Base-by-base conservation (phyloP, 768 basidiomycete species). In the Saitozyma podzolica region DNA sequence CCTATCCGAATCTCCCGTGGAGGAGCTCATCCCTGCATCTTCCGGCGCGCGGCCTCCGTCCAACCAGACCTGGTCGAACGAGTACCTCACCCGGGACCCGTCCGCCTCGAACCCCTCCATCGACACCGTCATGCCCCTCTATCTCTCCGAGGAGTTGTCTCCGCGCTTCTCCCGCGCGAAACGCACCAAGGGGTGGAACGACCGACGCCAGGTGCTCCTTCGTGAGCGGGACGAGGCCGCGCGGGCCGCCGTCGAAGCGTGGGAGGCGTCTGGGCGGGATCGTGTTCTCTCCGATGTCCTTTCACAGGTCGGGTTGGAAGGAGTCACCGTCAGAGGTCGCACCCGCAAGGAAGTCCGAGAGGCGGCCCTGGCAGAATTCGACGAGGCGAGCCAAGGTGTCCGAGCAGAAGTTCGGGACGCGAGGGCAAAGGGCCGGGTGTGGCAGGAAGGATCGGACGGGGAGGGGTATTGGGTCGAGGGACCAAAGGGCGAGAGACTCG, bases 81-180 rank as follows among this genome's bases (percentile, higher is more conserved):
- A 61, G 8, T 69, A 73, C 45, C 64, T 73, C 20, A 56, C 69
- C 45, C 54, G 54, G 20, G 39, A 48, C 20, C 55, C 42, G 16
- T 56, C 39, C 11, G 55, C 65, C 11, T 53, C 43, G 9, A 58
- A 57, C 13, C 50, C 67, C 10, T 40, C 62, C 19, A 58, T 67
- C 13, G 76, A 78, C 54, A 55, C 67, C 14, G 42, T 70, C 11
- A 78, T 78, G 77, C 77, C 77, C 0, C 58, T 78, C 4, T 76
- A 73, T 57, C 64, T 78, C 13, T 67, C 69, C n/a, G 71, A 78
- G 40, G 77, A 78, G 53, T 62, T 78, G 2, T 76, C 77, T 42
- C 75, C 75, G 11, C 67, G 77, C 49, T 76, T 73, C 65, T 70
- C 67, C 19, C 64, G 70, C 41, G 62, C 69, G 14, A 78, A 76